These are phyloP conservation scores for Globisporangium takayamanum DNA, from an alignment of 352 stramenopile species.

Conservation along the genomic window DNA sequence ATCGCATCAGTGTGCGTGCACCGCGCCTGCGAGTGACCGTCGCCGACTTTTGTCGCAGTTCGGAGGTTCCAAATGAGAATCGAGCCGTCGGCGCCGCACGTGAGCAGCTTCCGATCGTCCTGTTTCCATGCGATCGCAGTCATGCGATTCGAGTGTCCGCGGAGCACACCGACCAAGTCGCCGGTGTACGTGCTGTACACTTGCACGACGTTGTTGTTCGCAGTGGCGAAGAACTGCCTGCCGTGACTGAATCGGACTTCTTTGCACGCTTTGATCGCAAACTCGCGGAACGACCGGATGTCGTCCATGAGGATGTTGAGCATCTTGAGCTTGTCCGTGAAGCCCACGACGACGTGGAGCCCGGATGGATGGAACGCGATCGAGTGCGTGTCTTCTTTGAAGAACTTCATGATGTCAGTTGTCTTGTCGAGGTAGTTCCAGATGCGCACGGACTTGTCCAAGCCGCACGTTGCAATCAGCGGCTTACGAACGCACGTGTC, in stretches of 20 bases:
- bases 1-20: constrained; percentile 68
- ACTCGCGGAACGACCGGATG: constrained; percentile 86
- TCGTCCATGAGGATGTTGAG: constrained; percentile 95
- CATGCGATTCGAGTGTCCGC: constrained; percentile 78
- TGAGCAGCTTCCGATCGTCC: constrained; percentile 70
- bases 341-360: constrained; percentile 85
- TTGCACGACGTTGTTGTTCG: constrained; percentile 86
- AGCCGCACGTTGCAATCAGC: constrained; percentile 84
- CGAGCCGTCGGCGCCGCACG: constrained; percentile 65
- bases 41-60: constrained; percentile 64
- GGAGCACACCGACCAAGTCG: constrained; percentile 59
- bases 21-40: constrained; percentile 69
- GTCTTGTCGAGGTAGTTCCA: constrained; percentile 94
- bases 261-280: constrained; percentile 88
- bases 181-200: constrained; percentile 81
- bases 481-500: constrained; percentile 92
- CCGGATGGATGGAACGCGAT: constrained; percentile 91
- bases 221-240: constrained; percentile 87
- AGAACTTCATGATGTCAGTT: constrained; percentile 89
- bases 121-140: constrained; percentile 77
- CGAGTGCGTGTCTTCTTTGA: constrained; percentile 85
- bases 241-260: constrained; percentile 90
- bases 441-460: constrained; percentile 88
- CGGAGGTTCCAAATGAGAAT: constrained; percentile 77
- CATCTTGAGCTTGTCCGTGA: constrained; percentile 91